phyloP scores from a whole-genome alignment of 2,329 filamentous ascomycete genomes.

The Aplosporella prunicola region DNA sequence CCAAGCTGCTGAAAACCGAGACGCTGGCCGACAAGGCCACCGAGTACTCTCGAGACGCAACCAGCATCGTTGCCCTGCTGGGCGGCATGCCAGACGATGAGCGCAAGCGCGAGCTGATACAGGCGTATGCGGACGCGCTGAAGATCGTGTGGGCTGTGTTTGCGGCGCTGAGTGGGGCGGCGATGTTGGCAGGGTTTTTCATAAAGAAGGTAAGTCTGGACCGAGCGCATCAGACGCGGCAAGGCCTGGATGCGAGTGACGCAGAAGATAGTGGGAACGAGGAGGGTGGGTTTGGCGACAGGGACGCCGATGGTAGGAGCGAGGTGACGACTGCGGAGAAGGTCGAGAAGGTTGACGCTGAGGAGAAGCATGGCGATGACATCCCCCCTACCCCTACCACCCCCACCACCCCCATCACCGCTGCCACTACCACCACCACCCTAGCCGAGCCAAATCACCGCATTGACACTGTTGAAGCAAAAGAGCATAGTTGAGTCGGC shows the following conservation, averaged over 20 bases:
- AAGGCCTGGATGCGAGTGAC: not conserved
- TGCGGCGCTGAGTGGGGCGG: not conserved
- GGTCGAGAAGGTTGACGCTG: not conserved
- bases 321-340: no score
- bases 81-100: not conserved
- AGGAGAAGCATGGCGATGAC: no score
- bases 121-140: not conserved
- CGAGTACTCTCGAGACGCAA: not conserved
- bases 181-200: not conserved
- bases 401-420: no score
- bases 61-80: not conserved
- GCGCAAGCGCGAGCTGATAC: not conserved
- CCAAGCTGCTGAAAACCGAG: not conserved
- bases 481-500: no score
- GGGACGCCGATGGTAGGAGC: no score
- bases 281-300: no score
- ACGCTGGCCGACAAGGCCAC: not conserved
- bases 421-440: no score
- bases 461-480: no score
- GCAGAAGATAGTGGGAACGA: no score
- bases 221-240: not conserved
- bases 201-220: not conserved
- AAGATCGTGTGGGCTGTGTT: constrained; percentile 2
- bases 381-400: no score
- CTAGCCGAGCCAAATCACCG: no score